Base-by-base conservation (phyloP, 176 grass and related monocot genomes). In the Paspalum vaginatum region DNA sequence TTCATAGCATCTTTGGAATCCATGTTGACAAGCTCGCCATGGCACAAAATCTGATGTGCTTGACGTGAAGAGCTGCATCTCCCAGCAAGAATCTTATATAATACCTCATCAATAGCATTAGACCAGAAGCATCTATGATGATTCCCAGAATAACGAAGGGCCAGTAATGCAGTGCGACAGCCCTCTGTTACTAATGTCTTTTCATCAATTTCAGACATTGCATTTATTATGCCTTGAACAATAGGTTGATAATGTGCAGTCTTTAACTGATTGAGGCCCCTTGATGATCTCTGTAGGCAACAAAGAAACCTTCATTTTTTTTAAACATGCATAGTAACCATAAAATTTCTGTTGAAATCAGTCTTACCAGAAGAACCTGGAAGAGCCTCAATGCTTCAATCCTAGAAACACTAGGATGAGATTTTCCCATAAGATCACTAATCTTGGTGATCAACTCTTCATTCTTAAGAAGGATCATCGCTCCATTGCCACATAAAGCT, bases 401-500 rank as follows among this genome's bases (percentile, higher is more conserved):
- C 73, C 85, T 88, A 87, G 84, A 70, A 74, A 22, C 9, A 17
- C 46, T 50, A 67, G 87, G 83, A 81, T 75, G 62, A 7, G 77
- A 58, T 51, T 78, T 89, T 49, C 88, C 81, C 68, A 86, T 80
- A 74, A 88, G 84, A 56, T 64, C 45, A 70, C 78, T 61, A 59
- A 86, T 65, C 50, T 78, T 79, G 79, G 46, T 1, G 82, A 91
- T 75, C 18, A 95, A 55, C 9, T 73, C 89, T 80, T 94, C 68
- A 63, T 81, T 91, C 27, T 79, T 83, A 65, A 98, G 70, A 82
- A 98, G 68, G 53, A 74, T 65, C 85, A 81, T 75, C 0, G 84
- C 84, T 74, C 90, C 90, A 93, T 94, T 68, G 74, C 88, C 85
- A 62, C 88, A 95, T 82, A 98, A 88, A 91, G 88, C 95, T 98